Evolutionary conservation across 768 basidiomycete genomes (phyloP), one percentile per base, ranked within the genome.

Genomic region (Mycena epipterygia): DNA sequence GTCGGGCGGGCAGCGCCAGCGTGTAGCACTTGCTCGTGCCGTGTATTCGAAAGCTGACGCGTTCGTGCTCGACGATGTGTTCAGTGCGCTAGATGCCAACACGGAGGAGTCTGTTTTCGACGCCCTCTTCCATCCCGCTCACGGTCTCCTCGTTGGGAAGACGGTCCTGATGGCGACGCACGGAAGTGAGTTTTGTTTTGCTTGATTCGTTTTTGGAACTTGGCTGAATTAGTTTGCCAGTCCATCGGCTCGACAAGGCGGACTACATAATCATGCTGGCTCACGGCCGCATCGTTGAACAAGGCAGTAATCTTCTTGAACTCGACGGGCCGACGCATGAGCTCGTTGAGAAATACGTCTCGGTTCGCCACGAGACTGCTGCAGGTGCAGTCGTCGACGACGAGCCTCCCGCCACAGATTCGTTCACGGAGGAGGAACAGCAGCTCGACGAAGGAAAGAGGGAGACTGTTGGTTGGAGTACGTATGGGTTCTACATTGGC

Each of bases 91-190:
- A 39, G 63, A 64, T 25, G 63, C 63, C 21, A 32, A 46, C 7
- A 64, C 63, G 51, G 63, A 64, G 63, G 63, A 17, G 52, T 17
- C 6, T 14, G 63, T 64, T 17, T 64, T n/a, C n/a, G 63, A 35
- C 6, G 63, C 52, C 8, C 32, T 64, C 14, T 64, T 64, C 29
- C 11, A 64, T 42, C 39, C 29, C 5, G 63, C n/a, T 39, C 25
- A 9, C 23, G 63, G 63, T 29, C 23, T 64, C 16, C 13, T 64
- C n/a, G 21, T 9, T 11, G 63, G 63, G 29, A 55, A 55, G 52
- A 64, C 63, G 30, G 63, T 64, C 17, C 8, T 64, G 41, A 21
- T 64, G 19, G 63, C 63, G 63, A 64, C 63, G 52, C 63, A 64
- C 42, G 63, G 63, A 41, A 64, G 63, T 64, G 30, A 53, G 63